A percentile compares a stretch with the other conserved stretches of the same genome.
Evolutionary conservation across 2,329 filamentous ascomycete genomes (phyloP).

Genomic region (Periglandula ipomoeae): DNA sequence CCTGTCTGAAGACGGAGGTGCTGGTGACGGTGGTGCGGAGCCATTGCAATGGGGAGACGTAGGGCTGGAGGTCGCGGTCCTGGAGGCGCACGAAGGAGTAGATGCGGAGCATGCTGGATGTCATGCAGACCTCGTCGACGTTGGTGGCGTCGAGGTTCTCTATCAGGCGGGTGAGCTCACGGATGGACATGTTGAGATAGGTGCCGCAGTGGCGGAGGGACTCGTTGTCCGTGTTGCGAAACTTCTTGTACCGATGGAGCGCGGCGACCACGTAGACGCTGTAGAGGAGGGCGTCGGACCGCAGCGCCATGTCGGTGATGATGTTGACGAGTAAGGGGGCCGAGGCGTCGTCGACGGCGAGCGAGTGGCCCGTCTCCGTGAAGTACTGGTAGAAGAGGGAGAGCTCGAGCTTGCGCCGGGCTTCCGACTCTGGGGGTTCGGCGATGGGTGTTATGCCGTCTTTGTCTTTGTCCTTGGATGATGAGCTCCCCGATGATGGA

Average conservation of each 20-base stretch:
- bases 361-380: slow-evolving; percentile 10
- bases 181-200: slow-evolving; percentile 13
- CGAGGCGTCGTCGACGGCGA: slow-evolving; percentile 9
- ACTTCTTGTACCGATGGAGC: slow-evolving; percentile 11
- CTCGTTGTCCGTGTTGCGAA: not conserved
- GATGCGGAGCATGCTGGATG: slow-evolving; percentile 12
- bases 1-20: slow-evolving; percentile 10
- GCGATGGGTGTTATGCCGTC: not conserved
- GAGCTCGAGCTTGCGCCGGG: slow-evolving; percentile 13
- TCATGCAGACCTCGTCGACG: slow-evolving; percentile 12
- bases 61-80: slow-evolving; percentile 10
- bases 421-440: slow-evolving; percentile 10
- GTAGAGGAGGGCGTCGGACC: slow-evolving; percentile 13
- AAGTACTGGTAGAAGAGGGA: slow-evolving; percentile 14
- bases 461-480: not conserved
- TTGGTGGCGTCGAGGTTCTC: slow-evolving; percentile 9
- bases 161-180: slow-evolving; percentile 12
- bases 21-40: slow-evolving; percentile 13
- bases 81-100: slow-evolving; percentile 12
- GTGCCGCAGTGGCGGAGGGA: slow-evolving; percentile 5
- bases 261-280: slow-evolving; percentile 11
- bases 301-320: slow-evolving; percentile 9
- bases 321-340: slow-evolving; percentile 7
- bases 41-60: slow-evolving; percentile 14
- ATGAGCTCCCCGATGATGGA: not conserved